phyloP scores from a whole-genome alignment of 73 alveolate species.

The Paramecium sexaurelia region DNA sequence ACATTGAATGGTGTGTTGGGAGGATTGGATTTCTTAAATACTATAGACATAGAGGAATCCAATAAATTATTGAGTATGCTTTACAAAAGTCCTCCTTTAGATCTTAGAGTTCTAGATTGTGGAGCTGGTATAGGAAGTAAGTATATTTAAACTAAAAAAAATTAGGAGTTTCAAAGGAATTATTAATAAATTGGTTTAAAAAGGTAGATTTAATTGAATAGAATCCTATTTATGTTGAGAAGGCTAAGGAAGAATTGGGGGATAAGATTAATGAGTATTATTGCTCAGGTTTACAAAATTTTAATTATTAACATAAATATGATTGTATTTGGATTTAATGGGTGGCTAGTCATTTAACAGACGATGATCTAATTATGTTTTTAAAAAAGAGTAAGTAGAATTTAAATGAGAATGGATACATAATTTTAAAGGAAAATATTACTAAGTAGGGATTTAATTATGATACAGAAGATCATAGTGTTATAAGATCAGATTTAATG shows the following conservation, averaged over 20 bases:
- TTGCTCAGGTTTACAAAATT: constrained; percentile 73
- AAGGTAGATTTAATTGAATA: constrained; percentile 76
- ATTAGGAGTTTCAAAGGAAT: constrained; percentile 66
- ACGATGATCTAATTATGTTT: constrained; percentile 72
- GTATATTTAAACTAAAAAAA: not conserved
- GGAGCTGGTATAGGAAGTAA: constrained; percentile 86
- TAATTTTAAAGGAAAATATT: constrained; percentile 76
- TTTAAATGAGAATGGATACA: constrained; percentile 64
- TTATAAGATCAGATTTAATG: constrained; percentile 64
- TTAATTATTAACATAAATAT: constrained; percentile 71
- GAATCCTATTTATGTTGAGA: constrained; percentile 65
- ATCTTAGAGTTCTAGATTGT: constrained; percentile 75
- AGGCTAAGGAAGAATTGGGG: constrained; percentile 71
- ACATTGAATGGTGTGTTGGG: constrained; percentile 77
- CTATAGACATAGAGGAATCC: constrained; percentile 73
- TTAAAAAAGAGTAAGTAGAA: constrained; percentile 69
- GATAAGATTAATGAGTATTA: constrained; percentile 61
- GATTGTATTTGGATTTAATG: constrained; percentile 82
- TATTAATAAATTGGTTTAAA: constrained; percentile 71
- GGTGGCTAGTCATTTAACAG: constrained; percentile 78
- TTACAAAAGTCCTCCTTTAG: constrained; percentile 56
- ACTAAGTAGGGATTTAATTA: constrained; percentile 57
- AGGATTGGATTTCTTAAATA: constrained; percentile 73
- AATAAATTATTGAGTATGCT: constrained; percentile 55
- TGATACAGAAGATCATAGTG: constrained; percentile 75